Conservation (phyloP, 768 basidiomycete genomes). For the Boletus speciosus region DNA sequence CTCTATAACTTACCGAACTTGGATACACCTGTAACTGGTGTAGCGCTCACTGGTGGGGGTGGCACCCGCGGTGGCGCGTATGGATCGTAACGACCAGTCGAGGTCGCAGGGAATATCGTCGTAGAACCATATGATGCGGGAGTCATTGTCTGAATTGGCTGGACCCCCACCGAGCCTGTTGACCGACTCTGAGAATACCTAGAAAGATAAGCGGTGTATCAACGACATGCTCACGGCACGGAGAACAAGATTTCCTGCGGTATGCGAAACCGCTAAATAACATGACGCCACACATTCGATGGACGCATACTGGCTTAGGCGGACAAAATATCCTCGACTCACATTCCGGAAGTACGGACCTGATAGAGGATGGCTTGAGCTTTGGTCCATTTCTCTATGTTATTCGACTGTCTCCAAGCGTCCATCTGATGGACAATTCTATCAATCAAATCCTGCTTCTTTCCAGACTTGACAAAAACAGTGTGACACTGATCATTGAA, state of each 20-base stretch:
- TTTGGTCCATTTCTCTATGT: constrained; percentile 64
- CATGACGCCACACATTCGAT: constrained; percentile 8
- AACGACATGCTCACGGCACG: constrained; percentile 11
- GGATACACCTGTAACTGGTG: constrained; percentile 26
- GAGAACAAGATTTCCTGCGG: constrained; percentile 2
- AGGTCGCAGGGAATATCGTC: constrained; percentile 22
- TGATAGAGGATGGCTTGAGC: constrained; percentile 65
- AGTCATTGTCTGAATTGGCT: constrained; percentile 23
- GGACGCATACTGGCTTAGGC: constrained; percentile 6
- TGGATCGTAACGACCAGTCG: constrained; percentile 56
- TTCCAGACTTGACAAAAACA: constrained; percentile 69
- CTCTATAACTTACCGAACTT: constrained; percentile 29
- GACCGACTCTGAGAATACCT: constrained; percentile 30
- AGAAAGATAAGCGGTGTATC: constrained; percentile 10
- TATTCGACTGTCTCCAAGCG: constrained; percentile 52
- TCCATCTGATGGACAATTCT: constrained; percentile 61
- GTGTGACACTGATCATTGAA: constrained; percentile 77
- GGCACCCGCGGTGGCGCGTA: constrained; percentile 57
- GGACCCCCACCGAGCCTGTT: constrained; percentile 22
- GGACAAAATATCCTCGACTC: constrained; percentile 37
- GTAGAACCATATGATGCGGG: constrained; percentile 20
- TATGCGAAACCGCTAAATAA: constrained; percentile 6
- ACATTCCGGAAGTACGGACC: constrained; percentile 65
- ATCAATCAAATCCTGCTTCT: constrained; percentile 86
- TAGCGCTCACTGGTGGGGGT: constrained; percentile 37